phyloP scores from a whole-genome alignment of 169 alveolate species.

The Eimeria mitis region DNA sequence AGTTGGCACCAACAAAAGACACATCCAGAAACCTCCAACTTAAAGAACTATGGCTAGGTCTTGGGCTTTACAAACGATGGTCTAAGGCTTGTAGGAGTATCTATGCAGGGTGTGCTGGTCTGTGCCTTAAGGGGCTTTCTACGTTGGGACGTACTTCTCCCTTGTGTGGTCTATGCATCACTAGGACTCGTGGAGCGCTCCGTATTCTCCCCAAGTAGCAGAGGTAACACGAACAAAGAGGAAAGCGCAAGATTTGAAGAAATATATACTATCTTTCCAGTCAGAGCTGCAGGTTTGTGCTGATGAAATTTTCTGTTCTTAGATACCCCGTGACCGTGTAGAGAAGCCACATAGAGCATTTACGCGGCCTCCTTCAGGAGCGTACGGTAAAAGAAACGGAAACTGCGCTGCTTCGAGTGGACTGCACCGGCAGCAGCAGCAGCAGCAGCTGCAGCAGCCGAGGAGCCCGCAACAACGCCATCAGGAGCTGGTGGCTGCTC shows the following conservation, averaged over 20 bases:
- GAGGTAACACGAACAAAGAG: not conserved
- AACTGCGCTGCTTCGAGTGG: not conserved
- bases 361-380: not conserved
- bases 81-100: not conserved
- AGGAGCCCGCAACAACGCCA: slow-evolving; percentile 37
- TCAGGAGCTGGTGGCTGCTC: slow-evolving; percentile 49
- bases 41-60: not conserved
- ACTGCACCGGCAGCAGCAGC: slow-evolving; percentile 12
- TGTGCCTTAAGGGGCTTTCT: not conserved
- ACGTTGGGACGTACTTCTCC: not conserved
- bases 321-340: not conserved
- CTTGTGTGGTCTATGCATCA: not conserved
- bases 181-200: not conserved
- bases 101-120: not conserved
- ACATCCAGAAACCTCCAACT: not conserved
- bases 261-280: not conserved
- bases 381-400: not conserved
- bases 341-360: not conserved
- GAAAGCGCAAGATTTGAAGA: not conserved
- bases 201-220: not conserved
- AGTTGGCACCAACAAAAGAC: not conserved
- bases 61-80: too few species aligned
- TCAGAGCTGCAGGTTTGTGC: not conserved
- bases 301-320: not conserved
- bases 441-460: not conserved